A percentile compares a stretch with the other conserved stretches of the same genome.
Conservation (phyloP, 1,139 yeast genomes). For the Blastobotrys ciferrii region DNA sequence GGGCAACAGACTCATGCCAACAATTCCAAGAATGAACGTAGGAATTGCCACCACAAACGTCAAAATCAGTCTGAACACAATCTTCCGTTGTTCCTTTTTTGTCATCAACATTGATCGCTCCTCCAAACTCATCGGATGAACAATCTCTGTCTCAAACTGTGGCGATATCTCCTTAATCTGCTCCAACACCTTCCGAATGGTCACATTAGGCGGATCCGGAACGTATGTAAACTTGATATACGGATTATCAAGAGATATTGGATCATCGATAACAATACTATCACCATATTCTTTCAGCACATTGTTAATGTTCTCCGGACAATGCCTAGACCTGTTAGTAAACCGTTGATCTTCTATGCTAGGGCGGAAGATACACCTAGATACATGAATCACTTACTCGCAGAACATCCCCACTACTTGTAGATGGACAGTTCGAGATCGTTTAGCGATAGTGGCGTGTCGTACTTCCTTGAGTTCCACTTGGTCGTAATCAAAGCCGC, state of each 20-base stretch:
- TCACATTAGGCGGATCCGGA: constrained; percentile 51
- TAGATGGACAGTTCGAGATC: constrained; percentile 54
- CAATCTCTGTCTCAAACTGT: constrained; percentile 52
- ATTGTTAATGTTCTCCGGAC: constrained; percentile 57
- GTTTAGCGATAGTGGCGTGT: constrained; percentile 25
- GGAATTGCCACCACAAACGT: constrained; percentile 61
- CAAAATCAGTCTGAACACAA: constrained; percentile 48
- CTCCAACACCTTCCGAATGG: constrained; percentile 52
- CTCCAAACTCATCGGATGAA: constrained; percentile 58
- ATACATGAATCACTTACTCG: constrained; percentile 32
- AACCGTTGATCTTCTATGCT: not conserved
- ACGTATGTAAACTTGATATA: constrained; percentile 60
- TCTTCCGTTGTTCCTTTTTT: constrained; percentile 46
- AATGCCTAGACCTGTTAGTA: constrained; percentile 41
- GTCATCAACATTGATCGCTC: constrained; percentile 59
- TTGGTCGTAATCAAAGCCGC: constrained; percentile 61
- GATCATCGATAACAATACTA: constrained; percentile 52
- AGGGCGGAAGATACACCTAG: too few relatives aligned
- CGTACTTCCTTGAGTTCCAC: constrained; percentile 23
- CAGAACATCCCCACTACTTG: constrained; percentile 70
- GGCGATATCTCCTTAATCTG: constrained; percentile 50
- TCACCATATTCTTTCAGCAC: constrained; percentile 55
- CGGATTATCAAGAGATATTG: constrained; percentile 55
- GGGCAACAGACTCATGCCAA: constrained; percentile 64
- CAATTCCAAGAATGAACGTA: constrained; percentile 65